These are phyloP conservation scores for Chenopodium album DNA, from an alignment of 148 eudicot genomes.

Conservation along the genomic window DNA sequence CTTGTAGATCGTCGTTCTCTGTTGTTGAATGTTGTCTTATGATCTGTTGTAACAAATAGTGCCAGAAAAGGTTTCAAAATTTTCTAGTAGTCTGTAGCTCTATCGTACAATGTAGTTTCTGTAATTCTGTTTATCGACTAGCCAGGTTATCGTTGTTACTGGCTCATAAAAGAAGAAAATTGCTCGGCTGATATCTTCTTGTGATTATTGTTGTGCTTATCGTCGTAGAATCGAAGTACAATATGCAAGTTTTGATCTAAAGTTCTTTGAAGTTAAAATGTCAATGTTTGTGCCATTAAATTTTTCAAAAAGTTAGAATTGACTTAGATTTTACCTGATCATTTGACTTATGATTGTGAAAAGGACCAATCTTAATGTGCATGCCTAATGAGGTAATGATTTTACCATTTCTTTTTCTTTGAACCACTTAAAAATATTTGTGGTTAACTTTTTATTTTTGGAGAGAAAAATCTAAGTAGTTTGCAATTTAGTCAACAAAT, in stretches of 20 bases:
- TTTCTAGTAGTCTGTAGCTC: constrained; percentile 10
- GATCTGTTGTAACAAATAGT: constrained; percentile 20
- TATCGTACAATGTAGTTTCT: not conserved
- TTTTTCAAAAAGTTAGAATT: not conserved
- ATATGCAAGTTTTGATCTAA: not conserved
- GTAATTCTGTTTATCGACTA: not conserved
- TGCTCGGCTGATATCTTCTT: not conserved
- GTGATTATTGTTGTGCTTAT: not conserved
- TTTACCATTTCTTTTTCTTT: not conserved
- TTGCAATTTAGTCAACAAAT: not conserved
- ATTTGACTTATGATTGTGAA: not conserved
- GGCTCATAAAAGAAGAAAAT: not conserved
- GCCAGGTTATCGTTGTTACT: constrained; percentile 7
- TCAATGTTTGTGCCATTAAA: not conserved
- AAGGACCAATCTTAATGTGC: not conserved
- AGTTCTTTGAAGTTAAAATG: not conserved
- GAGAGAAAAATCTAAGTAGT: not conserved
- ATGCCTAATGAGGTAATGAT: not conserved
- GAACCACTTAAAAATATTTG: not conserved
- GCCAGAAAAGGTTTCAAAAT: not conserved
- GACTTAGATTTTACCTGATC: not conserved
- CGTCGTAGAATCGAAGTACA: no score
- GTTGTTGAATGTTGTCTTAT: constrained; percentile 21
- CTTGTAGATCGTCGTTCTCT: constrained; percentile 7
- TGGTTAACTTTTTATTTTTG: not conserved